Conservation (phyloP, 1,284 basidiomycete species). For the Ceratorhiza oryzae-sativae region DNA sequence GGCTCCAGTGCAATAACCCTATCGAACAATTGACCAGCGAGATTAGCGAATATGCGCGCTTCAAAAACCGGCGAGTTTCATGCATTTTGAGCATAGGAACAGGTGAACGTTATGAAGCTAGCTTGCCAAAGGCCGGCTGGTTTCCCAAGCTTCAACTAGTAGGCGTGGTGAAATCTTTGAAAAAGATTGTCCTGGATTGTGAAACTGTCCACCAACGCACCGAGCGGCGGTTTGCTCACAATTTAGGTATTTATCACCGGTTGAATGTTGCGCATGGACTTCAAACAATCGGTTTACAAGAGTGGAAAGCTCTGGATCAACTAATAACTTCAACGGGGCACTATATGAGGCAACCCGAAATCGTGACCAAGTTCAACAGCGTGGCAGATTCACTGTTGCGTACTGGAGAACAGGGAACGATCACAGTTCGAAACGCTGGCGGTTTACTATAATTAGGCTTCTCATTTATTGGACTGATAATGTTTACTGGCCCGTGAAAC, state of each 20-base stretch:
- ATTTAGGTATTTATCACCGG: background rate
- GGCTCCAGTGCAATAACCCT: background rate
- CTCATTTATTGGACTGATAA: no score
- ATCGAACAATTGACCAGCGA: background rate
- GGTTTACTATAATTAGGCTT: no score
- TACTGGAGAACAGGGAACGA: no score
- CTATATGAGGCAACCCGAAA: no score
- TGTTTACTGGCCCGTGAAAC: no score
- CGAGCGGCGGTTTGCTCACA: background rate
- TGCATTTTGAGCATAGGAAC: constrained; percentile 12
- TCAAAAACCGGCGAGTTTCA: background rate
- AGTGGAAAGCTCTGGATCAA: background rate
- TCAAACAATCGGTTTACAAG: background rate
- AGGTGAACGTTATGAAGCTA: background rate
- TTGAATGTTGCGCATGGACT: constrained; percentile 22
- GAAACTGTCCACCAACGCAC: background rate
- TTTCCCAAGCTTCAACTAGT: background rate
- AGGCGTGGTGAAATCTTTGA: background rate
- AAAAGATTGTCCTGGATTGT: background rate
- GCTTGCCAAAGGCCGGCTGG: background rate
- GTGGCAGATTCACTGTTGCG: no score
- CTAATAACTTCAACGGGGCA: background rate
- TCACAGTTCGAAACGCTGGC: no score
- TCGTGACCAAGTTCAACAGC: no score
- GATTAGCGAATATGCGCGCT: background rate